phyloP scores from a whole-genome alignment of 2,329 filamentous ascomycete genomes.

The Erysiphe neolycopersici region DNA sequence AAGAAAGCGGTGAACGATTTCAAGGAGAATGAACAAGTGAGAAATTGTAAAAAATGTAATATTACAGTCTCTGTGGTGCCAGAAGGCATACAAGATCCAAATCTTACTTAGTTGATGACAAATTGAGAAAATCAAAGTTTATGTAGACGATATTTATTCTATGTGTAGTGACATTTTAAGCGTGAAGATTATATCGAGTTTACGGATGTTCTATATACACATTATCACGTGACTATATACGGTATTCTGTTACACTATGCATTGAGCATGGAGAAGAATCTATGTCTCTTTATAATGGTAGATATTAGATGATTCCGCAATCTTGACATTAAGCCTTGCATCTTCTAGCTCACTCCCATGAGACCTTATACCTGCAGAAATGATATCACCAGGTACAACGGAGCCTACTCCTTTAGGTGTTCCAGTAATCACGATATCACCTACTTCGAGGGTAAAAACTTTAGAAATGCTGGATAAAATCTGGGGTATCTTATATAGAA shows the following conservation, averaged over 20 bases:
- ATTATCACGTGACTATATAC: no score
- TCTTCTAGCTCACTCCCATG: constrained; percentile 62
- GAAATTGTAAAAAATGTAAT: constrained; percentile 57
- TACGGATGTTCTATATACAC: no score
- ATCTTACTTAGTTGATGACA: constrained; percentile 13
- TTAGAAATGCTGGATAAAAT: constrained; percentile 76
- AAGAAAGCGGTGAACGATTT: constrained; percentile 75
- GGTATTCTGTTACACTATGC: no score
- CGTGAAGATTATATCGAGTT: no score
- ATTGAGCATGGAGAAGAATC: neutral
- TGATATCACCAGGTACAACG: constrained; percentile 62
- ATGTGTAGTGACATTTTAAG: no score
- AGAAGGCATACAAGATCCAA: constrained; percentile 36
- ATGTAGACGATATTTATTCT: no score
- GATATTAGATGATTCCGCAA: constrained; percentile 50
- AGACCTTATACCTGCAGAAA: constrained; percentile 60
- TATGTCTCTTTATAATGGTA: constrained; percentile 51
- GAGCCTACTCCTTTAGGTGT: constrained; percentile 88
- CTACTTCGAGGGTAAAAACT: constrained; percentile 80
- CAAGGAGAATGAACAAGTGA: constrained; percentile 36
- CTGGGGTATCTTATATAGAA: constrained; percentile 77
- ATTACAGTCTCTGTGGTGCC: constrained; percentile 25
- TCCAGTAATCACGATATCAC: constrained; percentile 85
- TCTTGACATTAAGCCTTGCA: constrained; percentile 56
- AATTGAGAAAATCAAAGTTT: no score